These are phyloP conservation scores for Juncus effusus DNA, from an alignment of 176 grass and related monocot genomes.

Conservation along the genomic window DNA sequence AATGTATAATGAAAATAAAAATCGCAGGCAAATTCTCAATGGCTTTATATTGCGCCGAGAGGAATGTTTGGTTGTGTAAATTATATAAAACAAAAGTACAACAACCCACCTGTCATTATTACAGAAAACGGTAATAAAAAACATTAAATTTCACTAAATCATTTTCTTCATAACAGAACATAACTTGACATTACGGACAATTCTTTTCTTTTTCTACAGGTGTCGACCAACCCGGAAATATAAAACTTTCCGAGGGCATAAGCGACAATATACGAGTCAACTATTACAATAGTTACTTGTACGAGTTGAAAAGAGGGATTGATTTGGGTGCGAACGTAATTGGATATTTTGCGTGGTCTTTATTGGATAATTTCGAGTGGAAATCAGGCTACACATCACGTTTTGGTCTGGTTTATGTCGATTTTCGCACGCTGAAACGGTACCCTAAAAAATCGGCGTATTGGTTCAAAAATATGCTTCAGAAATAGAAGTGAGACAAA, in stretches of 20 bases:
- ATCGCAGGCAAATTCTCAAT: conserved; percentile 24
- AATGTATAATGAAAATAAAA: background rate
- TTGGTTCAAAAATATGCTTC: conserved; percentile 62
- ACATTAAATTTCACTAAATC: conserved; percentile 14
- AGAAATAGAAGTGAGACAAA: no score
- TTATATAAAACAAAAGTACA: conserved; percentile 28
- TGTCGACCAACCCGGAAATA: conserved; percentile 14
- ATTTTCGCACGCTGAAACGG: conserved; percentile 43
- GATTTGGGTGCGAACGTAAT: conserved; percentile 48
- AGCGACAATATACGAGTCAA: conserved; percentile 29
- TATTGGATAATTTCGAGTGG: conserved; percentile 74
- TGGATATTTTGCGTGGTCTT: conserved; percentile 57
- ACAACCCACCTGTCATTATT: conserved; percentile 23
- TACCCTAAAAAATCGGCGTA: conserved; percentile 64
- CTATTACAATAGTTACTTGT: conserved; percentile 56
- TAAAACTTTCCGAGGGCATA: conserved; percentile 16
- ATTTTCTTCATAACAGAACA: background rate
- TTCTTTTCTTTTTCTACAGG: background rate
- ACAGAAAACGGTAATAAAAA: conserved; percentile 35
- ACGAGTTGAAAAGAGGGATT: conserved; percentile 47
- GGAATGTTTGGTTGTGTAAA: conserved; percentile 27
- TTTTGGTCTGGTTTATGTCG: conserved; percentile 66
- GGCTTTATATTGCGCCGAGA: conserved; percentile 22
- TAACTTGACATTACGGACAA: background rate
- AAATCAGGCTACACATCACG: conserved; percentile 55